Conservation (phyloP, 148 eudicot genomes). For the Chenopodium quinoa region DNA sequence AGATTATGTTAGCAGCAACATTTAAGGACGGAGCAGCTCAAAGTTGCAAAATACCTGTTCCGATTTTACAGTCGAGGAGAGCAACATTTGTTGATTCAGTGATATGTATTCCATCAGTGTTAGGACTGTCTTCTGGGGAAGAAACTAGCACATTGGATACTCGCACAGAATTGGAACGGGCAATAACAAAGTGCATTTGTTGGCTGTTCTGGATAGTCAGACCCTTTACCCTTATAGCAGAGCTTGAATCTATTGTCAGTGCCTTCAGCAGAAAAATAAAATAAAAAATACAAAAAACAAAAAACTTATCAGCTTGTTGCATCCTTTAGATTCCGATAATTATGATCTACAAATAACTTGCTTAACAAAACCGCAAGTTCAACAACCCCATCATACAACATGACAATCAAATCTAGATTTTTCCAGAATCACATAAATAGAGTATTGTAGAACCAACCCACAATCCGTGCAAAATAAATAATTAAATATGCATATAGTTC, state of each 20-base stretch:
- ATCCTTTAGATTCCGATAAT: neutral
- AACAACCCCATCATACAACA: neutral
- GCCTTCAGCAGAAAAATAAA: constrained; percentile 45
- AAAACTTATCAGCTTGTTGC: neutral
- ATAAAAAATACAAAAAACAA: neutral
- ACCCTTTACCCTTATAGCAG: constrained; percentile 67
- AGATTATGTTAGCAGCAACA: neutral
- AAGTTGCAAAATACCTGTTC: constrained; percentile 58
- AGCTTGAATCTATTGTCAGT: constrained; percentile 75
- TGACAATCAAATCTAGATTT: neutral
- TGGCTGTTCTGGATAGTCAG: constrained; percentile 84
- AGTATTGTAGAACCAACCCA: neutral
- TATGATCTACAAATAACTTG: neutral
- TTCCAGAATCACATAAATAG: neutral
- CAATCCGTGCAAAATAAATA: neutral
- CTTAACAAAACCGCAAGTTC: neutral
- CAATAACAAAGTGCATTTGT: constrained; percentile 87
- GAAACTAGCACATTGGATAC: constrained; percentile 55
- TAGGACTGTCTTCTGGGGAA: constrained; percentile 97
- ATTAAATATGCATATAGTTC: neutral
- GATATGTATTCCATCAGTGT: constrained; percentile 96
- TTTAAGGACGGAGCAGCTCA: constrained; percentile 17
- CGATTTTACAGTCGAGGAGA: constrained; percentile 74
- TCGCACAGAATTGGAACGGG: constrained; percentile 63
- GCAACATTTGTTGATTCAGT: constrained; percentile 70